A percentile compares a stretch with the other conserved stretches of the same genome.
These are phyloP conservation scores for Boletus albobrunnescens DNA, from an alignment of 1,284 basidiomycete genomes.

Conservation along the genomic window DNA sequence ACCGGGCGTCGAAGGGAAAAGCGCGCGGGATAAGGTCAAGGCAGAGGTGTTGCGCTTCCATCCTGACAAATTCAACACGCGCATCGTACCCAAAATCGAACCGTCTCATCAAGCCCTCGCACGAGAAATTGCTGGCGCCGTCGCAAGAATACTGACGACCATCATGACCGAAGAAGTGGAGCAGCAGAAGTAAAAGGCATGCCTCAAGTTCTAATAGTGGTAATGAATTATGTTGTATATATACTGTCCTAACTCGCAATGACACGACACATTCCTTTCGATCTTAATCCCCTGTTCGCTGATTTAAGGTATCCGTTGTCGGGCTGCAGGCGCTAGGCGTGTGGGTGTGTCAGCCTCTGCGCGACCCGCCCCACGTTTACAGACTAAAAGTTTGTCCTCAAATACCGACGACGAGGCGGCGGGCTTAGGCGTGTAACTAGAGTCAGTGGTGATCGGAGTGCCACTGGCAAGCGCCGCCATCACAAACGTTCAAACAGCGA, in stretches of 20 bases:
- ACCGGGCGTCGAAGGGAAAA: conserved; percentile 31
- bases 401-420: too few relatives aligned
- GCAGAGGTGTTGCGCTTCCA: conserved; percentile 50
- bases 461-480: too few relatives aligned
- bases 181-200: not conserved
- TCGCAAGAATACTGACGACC: conserved; percentile 43
- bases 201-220: not conserved
- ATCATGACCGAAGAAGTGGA: conserved; percentile 27
- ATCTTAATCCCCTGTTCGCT: not conserved
- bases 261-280: conserved; percentile 5
- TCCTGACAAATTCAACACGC: conserved; percentile 47
- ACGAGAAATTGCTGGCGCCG: conserved; percentile 41
- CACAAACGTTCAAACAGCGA: not conserved
- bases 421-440: too few relatives aligned
- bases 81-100: conserved; percentile 42
- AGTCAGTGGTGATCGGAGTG: too few relatives aligned
- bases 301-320: too few relatives aligned
- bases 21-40: conserved; percentile 37
- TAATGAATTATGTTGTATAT: conserved; percentile 1
- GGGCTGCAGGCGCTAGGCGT: too few relatives aligned
- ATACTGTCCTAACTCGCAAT: not conserved
- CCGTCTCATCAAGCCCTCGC: conserved; percentile 42
- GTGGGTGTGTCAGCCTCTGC: too few relatives aligned
- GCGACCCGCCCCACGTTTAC: too few relatives aligned
- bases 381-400: too few relatives aligned